Evolutionary conservation across 2,329 filamentous ascomycete species (phyloP).

Genomic region (Helotiales sp.): DNA sequence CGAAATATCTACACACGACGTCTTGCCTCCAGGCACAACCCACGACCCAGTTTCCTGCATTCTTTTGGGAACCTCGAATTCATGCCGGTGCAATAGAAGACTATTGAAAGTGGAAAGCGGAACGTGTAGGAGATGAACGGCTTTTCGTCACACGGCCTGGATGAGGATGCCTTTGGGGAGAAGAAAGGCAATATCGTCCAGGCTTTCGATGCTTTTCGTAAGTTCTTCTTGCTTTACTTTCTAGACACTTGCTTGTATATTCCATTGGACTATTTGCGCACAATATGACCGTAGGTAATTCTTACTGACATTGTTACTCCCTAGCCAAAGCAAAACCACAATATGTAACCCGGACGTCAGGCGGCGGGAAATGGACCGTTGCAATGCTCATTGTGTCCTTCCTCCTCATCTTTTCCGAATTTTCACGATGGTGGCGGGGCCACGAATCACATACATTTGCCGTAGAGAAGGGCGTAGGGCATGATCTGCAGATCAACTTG

Average conservation of each 20-base stretch:
- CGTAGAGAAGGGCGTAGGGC: conserved; percentile 89
- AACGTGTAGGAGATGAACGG: conserved; percentile 66
- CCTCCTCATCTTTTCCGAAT: conserved; percentile 77
- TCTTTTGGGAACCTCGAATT: conserved; percentile 14
- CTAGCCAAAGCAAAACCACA: conserved; percentile 94
- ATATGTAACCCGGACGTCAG: conserved; percentile 82
- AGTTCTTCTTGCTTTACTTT: conserved; percentile 46
- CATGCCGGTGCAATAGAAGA: conserved; percentile 20
- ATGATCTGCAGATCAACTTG: conserved; percentile 90
- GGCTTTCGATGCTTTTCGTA: conserved; percentile 98
- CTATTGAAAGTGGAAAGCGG: neutral
- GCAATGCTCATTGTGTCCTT: conserved; percentile 76
- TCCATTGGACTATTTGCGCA: conserved; percentile 1
- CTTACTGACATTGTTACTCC: conserved; percentile 8
- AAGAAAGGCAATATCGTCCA: conserved; percentile 71
- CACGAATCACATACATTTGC: conserved; percentile 87
- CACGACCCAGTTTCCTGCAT: neutral
- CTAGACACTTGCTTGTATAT: neutral
- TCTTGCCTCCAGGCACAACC: conserved; percentile 27
- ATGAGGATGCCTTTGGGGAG: conserved; percentile 82
- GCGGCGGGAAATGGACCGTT: conserved; percentile 93
- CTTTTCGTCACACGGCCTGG: conserved; percentile 70
- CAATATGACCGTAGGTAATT: neutral
- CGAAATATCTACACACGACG: conserved; percentile 22
- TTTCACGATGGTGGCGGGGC: conserved; percentile 82